These are phyloP conservation scores for Teunomyces pallodes DNA, from an alignment of 805 yeast species.

Conservation along the genomic window DNA sequence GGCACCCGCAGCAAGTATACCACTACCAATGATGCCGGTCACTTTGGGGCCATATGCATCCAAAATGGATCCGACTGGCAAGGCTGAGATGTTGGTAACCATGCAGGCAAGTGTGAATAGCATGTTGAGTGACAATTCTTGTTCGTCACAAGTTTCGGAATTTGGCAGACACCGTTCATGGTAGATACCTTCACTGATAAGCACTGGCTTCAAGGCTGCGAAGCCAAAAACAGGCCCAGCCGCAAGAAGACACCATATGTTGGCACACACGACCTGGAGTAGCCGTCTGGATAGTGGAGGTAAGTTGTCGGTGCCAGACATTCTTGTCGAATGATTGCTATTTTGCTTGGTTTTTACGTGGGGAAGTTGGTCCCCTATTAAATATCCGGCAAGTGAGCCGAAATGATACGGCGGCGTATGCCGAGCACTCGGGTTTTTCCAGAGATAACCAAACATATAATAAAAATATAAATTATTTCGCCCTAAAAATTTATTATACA, in stretches of 20 bases:
- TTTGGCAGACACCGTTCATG: slow-evolving; percentile 34
- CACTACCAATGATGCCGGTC: slow-evolving; percentile 72
- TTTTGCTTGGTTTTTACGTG: background rate
- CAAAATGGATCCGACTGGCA: slow-evolving; percentile 76
- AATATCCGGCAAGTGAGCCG: background rate
- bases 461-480: background rate
- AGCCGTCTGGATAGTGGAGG: slow-evolving; percentile 9
- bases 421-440: background rate
- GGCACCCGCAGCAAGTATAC: slow-evolving; percentile 57
- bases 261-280: slow-evolving; percentile 48
- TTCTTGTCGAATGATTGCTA: background rate
- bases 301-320: background rate
- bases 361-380: background rate
- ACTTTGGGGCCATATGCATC: slow-evolving; percentile 80
- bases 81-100: slow-evolving; percentile 77
- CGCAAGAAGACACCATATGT: slow-evolving; percentile 52
- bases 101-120: slow-evolving; percentile 87
- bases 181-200: slow-evolving; percentile 49
- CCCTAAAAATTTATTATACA: background rate
- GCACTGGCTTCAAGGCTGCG: slow-evolving; percentile 56
- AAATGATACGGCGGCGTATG: background rate
- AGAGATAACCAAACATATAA: background rate
- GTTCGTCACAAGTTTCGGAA: slow-evolving; percentile 54
- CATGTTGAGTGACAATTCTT: slow-evolving; percentile 77
- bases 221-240: slow-evolving; percentile 62